These are phyloP conservation scores for Trichoderma asperelloides DNA, from an alignment of 495 filamentous ascomycete genomes.

Conservation along the genomic window DNA sequence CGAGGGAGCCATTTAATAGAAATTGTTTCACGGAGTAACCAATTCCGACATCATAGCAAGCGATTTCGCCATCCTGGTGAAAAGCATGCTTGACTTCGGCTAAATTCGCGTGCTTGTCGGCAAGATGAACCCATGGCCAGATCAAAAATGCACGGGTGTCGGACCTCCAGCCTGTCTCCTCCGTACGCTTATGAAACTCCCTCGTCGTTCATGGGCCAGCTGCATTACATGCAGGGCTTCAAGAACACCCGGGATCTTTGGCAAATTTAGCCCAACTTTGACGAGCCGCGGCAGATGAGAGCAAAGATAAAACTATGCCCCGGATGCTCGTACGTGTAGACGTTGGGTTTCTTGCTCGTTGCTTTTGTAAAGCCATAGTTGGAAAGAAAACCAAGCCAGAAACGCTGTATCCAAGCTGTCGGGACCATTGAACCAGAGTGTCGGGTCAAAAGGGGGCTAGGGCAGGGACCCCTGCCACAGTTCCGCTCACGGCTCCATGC, in stretches of 20 bases:
- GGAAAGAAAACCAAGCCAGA: slow-evolving; percentile 9
- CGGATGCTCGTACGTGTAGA: background rate
- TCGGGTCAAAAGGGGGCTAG: slow-evolving; percentile 6
- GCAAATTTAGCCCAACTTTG: background rate
- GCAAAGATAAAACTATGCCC: background rate
- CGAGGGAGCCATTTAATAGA: background rate
- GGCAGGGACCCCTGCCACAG: slow-evolving; percentile 3
- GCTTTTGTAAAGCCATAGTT: background rate
- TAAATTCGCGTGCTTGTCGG: background rate
- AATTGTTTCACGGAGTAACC: background rate
- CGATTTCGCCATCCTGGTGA: background rate
- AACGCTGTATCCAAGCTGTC: background rate
- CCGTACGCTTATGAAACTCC: background rate
- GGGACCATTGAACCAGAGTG: background rate
- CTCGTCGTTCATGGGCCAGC: background rate
- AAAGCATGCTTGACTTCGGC: background rate
- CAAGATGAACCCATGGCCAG: background rate
- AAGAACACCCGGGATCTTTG: background rate
- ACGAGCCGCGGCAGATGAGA: background rate
- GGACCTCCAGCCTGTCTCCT: background rate
- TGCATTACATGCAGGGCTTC: background rate
- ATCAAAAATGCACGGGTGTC: background rate
- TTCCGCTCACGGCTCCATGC: slow-evolving; percentile 6
- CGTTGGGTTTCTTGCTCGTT: background rate
- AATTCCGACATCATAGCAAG: background rate